Evolutionary conservation across 306 rosid genomes (phyloP).

Genomic region (Echinosophora koreensis): DNA sequence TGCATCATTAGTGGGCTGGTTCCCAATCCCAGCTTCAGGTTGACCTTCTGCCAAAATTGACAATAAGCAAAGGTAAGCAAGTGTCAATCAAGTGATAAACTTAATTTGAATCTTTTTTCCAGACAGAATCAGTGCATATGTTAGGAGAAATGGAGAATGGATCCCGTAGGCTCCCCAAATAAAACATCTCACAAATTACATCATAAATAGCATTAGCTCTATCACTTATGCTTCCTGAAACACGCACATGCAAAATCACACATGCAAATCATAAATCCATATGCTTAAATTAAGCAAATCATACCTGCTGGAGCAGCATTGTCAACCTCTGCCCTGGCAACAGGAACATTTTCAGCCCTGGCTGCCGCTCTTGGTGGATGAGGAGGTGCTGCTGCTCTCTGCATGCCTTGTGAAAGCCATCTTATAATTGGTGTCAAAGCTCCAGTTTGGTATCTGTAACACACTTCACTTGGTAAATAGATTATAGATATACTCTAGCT

Average conservation of each 20-base stretch:
- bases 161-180: neutral
- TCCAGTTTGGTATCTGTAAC: slow-evolving; percentile 75
- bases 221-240: neutral
- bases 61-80: slow-evolving; percentile 12
- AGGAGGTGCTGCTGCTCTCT: slow-evolving; percentile 81
- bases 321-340: slow-evolving; percentile 59
- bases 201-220: neutral
- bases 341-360: slow-evolving; percentile 51
- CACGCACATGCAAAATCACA: neutral
- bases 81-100: neutral
- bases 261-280: neutral
- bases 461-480: slow-evolving; percentile 24
- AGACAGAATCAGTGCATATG: neutral
- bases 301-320: slow-evolving; percentile 66
- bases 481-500: slow-evolving; percentile 14
- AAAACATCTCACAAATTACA: neutral
- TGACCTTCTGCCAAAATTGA: slow-evolving; percentile 57
- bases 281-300: neutral
- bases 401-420: slow-evolving; percentile 82
- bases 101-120: neutral
- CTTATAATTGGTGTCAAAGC: slow-evolving; percentile 69
- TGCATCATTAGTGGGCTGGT: slow-evolving; percentile 53
- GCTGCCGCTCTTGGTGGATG: slow-evolving; percentile 66
- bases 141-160: neutral
- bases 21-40: slow-evolving; percentile 53